phyloP scores from a whole-genome alignment of 805 yeast genomes.

The Citeromyces nyonsensis region DNA sequence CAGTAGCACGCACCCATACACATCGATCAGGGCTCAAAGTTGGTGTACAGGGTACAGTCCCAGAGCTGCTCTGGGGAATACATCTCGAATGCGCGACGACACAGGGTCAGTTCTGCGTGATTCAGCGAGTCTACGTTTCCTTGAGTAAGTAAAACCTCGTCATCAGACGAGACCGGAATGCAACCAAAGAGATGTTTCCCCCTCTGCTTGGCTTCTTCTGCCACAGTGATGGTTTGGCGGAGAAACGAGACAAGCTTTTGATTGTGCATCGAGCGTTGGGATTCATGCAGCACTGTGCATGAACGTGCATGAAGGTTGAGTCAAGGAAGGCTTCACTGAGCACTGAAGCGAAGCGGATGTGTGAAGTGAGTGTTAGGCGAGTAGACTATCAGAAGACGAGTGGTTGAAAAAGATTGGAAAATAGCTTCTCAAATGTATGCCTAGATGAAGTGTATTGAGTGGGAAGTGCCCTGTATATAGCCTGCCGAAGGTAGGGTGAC shows the following conservation, averaged over 20 bases:
- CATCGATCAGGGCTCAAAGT: constrained; percentile 16
- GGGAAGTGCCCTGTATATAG: too few species aligned
- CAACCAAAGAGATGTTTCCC: constrained; percentile 15
- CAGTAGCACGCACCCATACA: constrained; percentile 14
- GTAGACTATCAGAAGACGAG: too few species aligned
- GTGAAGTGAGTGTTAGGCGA: too few species aligned
- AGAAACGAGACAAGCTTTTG: background rate
- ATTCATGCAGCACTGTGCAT: too few species aligned
- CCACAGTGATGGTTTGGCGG: constrained; percentile 6
- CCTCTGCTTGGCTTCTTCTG: constrained; percentile 7
- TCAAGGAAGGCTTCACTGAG: too few species aligned
- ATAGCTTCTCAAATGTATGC: too few species aligned
- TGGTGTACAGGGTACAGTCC: constrained; percentile 14
- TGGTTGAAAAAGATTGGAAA: too few species aligned
- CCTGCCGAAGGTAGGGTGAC: too few species aligned
- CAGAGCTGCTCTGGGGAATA: constrained; percentile 10
- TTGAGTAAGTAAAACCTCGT: constrained; percentile 9
- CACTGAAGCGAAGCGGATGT: too few species aligned
- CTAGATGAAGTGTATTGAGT: too few species aligned
- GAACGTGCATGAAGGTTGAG: constrained; percentile 11
- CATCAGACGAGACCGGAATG: constrained; percentile 11
- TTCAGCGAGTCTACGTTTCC: constrained; percentile 14
- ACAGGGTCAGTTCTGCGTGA: constrained; percentile 13
- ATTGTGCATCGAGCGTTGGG: too few species aligned
- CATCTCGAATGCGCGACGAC: constrained; percentile 8